phyloP scores from a whole-genome alignment of 169 alveolate species.

The Eimeria acervulina region DNA sequence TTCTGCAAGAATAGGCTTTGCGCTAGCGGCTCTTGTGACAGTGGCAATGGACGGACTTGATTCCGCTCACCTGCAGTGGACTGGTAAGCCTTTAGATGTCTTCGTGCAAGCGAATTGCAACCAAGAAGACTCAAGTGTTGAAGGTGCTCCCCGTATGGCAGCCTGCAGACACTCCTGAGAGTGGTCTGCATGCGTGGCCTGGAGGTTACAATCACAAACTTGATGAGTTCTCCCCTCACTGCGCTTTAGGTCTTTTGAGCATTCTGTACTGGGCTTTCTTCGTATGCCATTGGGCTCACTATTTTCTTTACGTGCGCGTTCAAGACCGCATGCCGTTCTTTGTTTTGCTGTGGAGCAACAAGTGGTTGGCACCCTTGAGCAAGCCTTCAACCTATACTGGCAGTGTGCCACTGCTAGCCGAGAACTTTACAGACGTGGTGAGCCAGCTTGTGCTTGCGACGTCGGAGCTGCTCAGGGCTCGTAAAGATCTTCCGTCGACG shows the following conservation, averaged over 20 bases:
- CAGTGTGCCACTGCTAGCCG: constrained; percentile 76
- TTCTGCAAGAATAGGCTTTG: constrained; percentile 25
- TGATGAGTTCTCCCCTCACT: neutral
- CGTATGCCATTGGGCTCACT: constrained; percentile 68
- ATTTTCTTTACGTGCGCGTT: constrained; percentile 74
- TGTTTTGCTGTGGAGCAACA: constrained; percentile 72
- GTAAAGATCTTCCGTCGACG: neutral
- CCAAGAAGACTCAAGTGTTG: neutral
- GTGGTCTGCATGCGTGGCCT: neutral
- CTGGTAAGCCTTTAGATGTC: constrained; percentile 25
- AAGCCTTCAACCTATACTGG: constrained; percentile 81
- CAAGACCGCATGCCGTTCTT: constrained; percentile 76
- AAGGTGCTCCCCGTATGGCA: neutral
- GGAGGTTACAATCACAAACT: neutral
- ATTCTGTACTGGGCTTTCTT: constrained; percentile 70
- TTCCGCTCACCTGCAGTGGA: constrained; percentile 66
- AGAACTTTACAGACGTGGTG: constrained; percentile 78
- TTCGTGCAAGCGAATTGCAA: neutral
- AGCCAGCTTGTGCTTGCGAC: neutral
- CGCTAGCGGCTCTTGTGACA: neutral
- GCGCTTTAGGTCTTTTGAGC: constrained; percentile 60
- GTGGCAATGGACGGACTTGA: constrained; percentile 63
- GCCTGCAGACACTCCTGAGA: neutral
- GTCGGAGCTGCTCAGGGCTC: neutral
- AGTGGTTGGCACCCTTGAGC: constrained; percentile 39